These are phyloP conservation scores for Backusella mclennaniae DNA, from an alignment of 192 early-diverging fungal species.

Conservation along the genomic window DNA sequence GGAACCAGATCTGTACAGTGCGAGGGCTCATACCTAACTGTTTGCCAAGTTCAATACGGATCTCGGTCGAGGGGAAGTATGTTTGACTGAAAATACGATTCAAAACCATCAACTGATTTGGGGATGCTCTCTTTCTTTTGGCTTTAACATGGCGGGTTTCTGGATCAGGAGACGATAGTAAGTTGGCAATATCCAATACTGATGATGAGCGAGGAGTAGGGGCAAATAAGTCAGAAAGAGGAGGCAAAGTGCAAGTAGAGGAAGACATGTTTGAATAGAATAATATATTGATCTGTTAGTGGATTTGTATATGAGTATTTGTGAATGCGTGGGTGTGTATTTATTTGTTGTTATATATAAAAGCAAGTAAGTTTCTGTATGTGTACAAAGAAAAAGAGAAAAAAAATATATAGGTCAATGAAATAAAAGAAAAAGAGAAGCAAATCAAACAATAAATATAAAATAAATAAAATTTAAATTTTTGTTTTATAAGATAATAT, in stretches of 20 bases:
- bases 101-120: conserved; percentile 57
- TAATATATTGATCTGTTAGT: conserved; percentile 40
- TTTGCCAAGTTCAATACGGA: conserved; percentile 65
- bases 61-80: conserved; percentile 69
- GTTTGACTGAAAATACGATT: conserved; percentile 62
- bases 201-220: conserved; percentile 3
- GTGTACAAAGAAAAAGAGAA: background rate
- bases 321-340: background rate
- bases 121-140: conserved; percentile 44
- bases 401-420: background rate
- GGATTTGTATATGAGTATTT: background rate
- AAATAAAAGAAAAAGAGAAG: background rate
- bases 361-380: background rate
- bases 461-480: background rate
- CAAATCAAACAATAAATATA: background rate
- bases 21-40: conserved; percentile 77
- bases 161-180: background rate
- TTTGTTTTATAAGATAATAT: background rate
- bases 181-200: conserved; percentile 2
- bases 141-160: conserved; percentile 21
- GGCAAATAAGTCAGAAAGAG: conserved; percentile 28
- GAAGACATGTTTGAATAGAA: background rate
- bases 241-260: conserved; percentile 30
- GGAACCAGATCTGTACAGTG: conserved; percentile 92
- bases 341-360: background rate